A percentile compares a stretch with the other conserved stretches of the same genome.
These are phyloP conservation scores for Endocarpon pusillum DNA, from an alignment of 495 filamentous ascomycete genomes.

Conservation along the genomic window DNA sequence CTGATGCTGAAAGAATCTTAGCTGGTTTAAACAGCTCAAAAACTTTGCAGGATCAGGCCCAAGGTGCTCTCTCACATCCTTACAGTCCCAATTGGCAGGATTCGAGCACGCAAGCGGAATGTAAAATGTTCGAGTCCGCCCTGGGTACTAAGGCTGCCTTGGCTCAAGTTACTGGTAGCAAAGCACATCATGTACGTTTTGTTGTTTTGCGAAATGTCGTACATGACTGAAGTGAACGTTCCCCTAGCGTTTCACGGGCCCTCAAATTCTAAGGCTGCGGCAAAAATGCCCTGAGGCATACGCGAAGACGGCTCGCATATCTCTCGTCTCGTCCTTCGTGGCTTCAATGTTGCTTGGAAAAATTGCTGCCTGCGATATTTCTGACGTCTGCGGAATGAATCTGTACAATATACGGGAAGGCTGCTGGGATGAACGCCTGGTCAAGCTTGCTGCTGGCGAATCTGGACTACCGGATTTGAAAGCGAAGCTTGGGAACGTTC, in stretches of 20 bases:
- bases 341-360: slow-evolving; percentile 78
- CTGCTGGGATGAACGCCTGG: slow-evolving; percentile 52
- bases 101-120: slow-evolving; percentile 79
- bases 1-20: slow-evolving; percentile 50
- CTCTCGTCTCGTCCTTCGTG: slow-evolving; percentile 86
- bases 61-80: slow-evolving; percentile 61
- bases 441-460: slow-evolving; percentile 61
- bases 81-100: slow-evolving; percentile 97
- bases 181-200: slow-evolving; percentile 75
- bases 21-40: slow-evolving; percentile 38
- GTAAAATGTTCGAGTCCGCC: slow-evolving; percentile 64
- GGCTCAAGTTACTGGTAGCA: slow-evolving; percentile 69
- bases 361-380: slow-evolving; percentile 80
- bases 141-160: slow-evolving; percentile 48
- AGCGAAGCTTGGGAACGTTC: slow-evolving; percentile 63
- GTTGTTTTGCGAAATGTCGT: background rate
- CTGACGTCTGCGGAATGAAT: slow-evolving; percentile 93
- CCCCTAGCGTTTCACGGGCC: slow-evolving; percentile 81
- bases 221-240: slow-evolving; percentile 12
- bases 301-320: slow-evolving; percentile 62
- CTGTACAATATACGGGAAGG: slow-evolving; percentile 75
- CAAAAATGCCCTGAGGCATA: slow-evolving; percentile 67
- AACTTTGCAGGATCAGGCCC: slow-evolving; percentile 52
- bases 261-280: slow-evolving; percentile 81
- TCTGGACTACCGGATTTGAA: slow-evolving; percentile 49